A percentile compares a stretch with the other conserved stretches of the same genome.
phyloP scores from a whole-genome alignment of 177 flowering plant genomes.

The Vitis hybrid region DNA sequence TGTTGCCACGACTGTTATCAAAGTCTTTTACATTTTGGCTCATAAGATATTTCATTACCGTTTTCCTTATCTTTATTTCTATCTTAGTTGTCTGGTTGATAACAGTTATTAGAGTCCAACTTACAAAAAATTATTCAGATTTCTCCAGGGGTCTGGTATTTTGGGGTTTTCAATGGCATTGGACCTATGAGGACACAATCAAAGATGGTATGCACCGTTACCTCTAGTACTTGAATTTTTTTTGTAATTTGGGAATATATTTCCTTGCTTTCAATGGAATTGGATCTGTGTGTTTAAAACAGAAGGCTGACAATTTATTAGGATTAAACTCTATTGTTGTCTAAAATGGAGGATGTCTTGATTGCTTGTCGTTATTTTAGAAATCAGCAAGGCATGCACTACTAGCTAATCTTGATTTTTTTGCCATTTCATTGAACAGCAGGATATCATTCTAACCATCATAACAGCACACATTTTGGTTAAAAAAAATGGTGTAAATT shows the following conservation, averaged over 20 bases:
- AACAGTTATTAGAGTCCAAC: conserved; percentile 3
- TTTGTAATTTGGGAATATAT: neutral
- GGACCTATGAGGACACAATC: conserved; percentile 82
- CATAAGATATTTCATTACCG: neutral
- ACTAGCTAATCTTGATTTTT: too few species aligned
- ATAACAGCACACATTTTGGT: too few species aligned
- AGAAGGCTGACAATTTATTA: too few species aligned
- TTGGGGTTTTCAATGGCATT: conserved; percentile 88
- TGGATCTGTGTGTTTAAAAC: too few species aligned
- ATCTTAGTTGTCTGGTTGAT: neutral
- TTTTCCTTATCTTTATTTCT: neutral
- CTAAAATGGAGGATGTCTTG: too few species aligned
- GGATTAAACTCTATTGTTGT: too few species aligned
- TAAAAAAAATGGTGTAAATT: too few species aligned
- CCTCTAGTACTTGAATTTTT: neutral
- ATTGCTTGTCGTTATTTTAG: too few species aligned
- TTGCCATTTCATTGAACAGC: too few species aligned
- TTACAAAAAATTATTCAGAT: conserved; percentile 48
- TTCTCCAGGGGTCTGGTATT: conserved; percentile 79
- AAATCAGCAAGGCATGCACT: too few species aligned
- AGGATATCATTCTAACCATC: too few species aligned
- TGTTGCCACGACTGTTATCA: neutral
- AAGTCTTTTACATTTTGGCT: neutral
- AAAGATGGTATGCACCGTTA: conserved; percentile 63
- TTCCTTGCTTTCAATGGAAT: neutral